Evolutionary conservation across 2,329 filamentous ascomycete genomes (phyloP).

Genomic region (Juglanconis juglandina): DNA sequence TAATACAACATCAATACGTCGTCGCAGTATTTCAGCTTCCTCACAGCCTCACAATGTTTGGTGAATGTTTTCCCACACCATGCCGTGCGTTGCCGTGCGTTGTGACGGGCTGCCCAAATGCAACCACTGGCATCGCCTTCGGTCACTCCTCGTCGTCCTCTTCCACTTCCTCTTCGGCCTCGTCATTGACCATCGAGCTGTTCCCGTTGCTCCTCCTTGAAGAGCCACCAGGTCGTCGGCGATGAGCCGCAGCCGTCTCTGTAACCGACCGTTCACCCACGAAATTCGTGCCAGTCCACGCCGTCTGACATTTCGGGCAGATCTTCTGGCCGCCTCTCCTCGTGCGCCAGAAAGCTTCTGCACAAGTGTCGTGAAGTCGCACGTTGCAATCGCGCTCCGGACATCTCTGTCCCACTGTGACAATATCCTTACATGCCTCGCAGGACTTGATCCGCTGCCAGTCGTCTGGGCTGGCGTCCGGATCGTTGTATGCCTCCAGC

Average conservation of each 20-base stretch:
- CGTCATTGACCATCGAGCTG: slow-evolving; percentile 31
- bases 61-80: not conserved
- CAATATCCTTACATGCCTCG: slow-evolving; percentile 81
- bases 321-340: slow-evolving; percentile 47
- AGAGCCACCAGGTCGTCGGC: slow-evolving; percentile 30
- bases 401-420: slow-evolving; percentile 82
- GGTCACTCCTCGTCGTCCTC: slow-evolving; percentile 20
- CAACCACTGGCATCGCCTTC: not conserved
- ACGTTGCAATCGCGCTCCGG: slow-evolving; percentile 62
- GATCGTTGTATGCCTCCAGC: slow-evolving; percentile 84
- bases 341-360: slow-evolving; percentile 68
- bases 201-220: slow-evolving; percentile 31
- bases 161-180: slow-evolving; percentile 26
- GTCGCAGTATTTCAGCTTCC: not conserved
- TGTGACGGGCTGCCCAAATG: not conserved
- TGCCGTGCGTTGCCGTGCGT: not conserved
- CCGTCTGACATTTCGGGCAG: slow-evolving; percentile 60
- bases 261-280: slow-evolving; percentile 58
- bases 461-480: slow-evolving; percentile 54
- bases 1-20: not conserved
- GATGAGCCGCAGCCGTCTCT: slow-evolving; percentile 47
- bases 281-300: slow-evolving; percentile 48
- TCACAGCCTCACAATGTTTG: not conserved
- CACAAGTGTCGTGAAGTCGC: slow-evolving; percentile 75
- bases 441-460: slow-evolving; percentile 81